Conservation (phyloP, 768 basidiomycete species). For the Tulasnella sp. region DNA sequence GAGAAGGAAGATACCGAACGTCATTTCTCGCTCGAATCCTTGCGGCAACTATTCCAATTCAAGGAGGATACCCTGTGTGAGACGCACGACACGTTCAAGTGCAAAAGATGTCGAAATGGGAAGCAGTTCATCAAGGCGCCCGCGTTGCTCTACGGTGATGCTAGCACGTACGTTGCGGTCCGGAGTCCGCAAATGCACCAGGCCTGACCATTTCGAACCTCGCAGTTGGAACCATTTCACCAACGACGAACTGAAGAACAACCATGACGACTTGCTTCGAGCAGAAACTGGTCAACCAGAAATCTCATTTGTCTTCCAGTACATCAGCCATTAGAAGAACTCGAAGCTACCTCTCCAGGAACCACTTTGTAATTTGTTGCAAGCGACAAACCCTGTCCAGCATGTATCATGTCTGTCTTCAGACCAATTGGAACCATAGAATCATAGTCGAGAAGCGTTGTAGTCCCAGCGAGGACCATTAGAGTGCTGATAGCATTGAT, state of each 20-base stretch:
- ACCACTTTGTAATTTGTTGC: background rate
- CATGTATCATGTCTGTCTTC: background rate
- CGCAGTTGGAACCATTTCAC: slow-evolving; percentile 96
- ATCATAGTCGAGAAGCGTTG: background rate
- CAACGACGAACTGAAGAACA: slow-evolving; percentile 78
- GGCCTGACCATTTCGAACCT: background rate
- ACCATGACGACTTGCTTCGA: slow-evolving; percentile 92
- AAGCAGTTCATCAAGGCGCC: slow-evolving; percentile 78
- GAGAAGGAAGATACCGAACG: slow-evolving; percentile 94
- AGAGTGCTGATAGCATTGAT: too few species aligned
- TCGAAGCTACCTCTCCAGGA: background rate
- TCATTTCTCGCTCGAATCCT: slow-evolving; percentile 85
- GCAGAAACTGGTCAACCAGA: slow-evolving; percentile 80
- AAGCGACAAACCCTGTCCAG: background rate
- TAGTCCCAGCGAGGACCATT: background rate
- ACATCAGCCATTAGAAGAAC: slow-evolving; percentile 69
- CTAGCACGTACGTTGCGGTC: slow-evolving; percentile 75
- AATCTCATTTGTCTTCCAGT: slow-evolving; percentile 95
- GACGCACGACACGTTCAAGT: slow-evolving; percentile 98
- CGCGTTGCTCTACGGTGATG: slow-evolving; percentile 91
- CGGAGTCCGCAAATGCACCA: background rate
- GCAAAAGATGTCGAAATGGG: slow-evolving; percentile 83
- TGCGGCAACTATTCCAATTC: slow-evolving; percentile 88
- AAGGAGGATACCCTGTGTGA: slow-evolving; percentile 83
- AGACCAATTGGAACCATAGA: background rate